Conservation (phyloP, 371 early-diverging fungal genomes). For the Mucor saturninus region DNA sequence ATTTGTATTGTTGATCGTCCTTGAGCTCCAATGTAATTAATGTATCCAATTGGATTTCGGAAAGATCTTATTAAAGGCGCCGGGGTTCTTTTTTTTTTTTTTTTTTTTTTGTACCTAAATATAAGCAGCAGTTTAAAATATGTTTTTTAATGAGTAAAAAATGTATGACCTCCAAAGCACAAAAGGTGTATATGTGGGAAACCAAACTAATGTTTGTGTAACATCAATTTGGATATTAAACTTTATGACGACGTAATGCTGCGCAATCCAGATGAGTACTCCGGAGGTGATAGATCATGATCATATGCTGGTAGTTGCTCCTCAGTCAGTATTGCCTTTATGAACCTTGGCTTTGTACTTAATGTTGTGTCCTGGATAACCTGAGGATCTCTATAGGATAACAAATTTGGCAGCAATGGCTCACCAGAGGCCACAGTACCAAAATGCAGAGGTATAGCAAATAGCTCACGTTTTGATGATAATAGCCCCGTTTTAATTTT, state of each 20-base stretch:
- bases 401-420: slow-evolving; percentile 13
- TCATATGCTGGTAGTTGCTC: slow-evolving; percentile 29
- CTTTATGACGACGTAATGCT: slow-evolving; percentile 1
- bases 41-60: too few relatives aligned
- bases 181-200: too few relatives aligned
- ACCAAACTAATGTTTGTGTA: too few relatives aligned
- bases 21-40: too few relatives aligned
- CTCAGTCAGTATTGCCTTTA: slow-evolving; percentile 7
- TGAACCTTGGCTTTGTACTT: slow-evolving; percentile 26
- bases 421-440: slow-evolving; percentile 22
- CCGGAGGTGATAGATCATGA: slow-evolving; percentile 20
- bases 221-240: too few relatives aligned
- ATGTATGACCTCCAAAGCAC: too few relatives aligned
- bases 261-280: background rate
- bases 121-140: too few relatives aligned
- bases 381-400: slow-evolving; percentile 16
- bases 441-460: slow-evolving; percentile 17
- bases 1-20: too few relatives aligned
- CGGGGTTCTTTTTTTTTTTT: too few relatives aligned
- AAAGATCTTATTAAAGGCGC: too few relatives aligned
- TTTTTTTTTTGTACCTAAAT: too few relatives aligned
- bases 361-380: slow-evolving; percentile 15
- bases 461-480: slow-evolving; percentile 14
- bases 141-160: too few relatives aligned
- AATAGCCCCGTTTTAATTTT: slow-evolving; percentile 17